These are phyloP conservation scores for Ogataea saltuana DNA, from an alignment of 805 yeast species.

Conservation along the genomic window DNA sequence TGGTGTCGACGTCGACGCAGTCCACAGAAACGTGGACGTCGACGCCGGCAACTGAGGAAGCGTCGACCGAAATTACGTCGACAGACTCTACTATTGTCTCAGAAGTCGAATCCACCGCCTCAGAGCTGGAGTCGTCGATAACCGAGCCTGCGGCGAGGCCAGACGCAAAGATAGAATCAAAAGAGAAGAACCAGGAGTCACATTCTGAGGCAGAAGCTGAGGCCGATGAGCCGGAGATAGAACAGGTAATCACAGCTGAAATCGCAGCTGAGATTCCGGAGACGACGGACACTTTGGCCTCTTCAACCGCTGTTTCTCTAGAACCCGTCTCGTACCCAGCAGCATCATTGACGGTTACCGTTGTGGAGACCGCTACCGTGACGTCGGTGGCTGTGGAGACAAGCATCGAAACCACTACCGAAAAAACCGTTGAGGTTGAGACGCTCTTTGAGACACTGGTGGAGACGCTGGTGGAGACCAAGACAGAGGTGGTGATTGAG, in stretches of 20 bases:
- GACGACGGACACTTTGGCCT: too few relatives aligned
- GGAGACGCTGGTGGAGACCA: constrained; percentile 6
- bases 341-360: too few relatives aligned
- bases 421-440: not conserved
- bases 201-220: not conserved
- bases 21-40: not conserved
- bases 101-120: not conserved
- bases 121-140: not conserved
- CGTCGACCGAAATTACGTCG: constrained; percentile 1
- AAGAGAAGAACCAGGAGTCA: not conserved
- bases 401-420: too few relatives aligned
- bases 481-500: constrained; percentile 5
- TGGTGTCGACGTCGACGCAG: not conserved
- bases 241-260: too few relatives aligned
- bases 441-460: constrained; percentile 11
- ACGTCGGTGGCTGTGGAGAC: not conserved
- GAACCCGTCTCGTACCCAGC: too few relatives aligned
- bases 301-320: too few relatives aligned
- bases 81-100: not conserved
- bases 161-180: not conserved
- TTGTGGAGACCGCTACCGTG: not conserved
- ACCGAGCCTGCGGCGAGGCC: not conserved
- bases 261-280: too few relatives aligned
- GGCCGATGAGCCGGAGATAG: too few relatives aligned
- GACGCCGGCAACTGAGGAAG: not conserved